Conservation (phyloP, 495 filamentous ascomycete genomes). For the Rusavskia elegans region DNA sequence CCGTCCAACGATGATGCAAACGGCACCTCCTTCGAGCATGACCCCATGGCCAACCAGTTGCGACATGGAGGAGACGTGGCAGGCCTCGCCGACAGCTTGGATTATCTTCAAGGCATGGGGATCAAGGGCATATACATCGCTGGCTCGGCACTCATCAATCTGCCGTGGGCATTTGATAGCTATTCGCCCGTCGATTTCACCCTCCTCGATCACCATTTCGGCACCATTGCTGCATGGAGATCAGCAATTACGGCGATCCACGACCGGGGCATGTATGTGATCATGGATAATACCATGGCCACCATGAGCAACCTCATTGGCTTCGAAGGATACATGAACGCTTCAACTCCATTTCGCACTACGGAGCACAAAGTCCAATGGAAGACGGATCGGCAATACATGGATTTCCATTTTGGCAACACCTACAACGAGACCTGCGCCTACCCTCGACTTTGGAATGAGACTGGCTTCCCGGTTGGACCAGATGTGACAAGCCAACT, state of each 20-base stretch:
- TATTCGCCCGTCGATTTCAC: slow-evolving; percentile 58
- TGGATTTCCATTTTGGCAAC: slow-evolving; percentile 48
- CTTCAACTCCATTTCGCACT: slow-evolving; percentile 41
- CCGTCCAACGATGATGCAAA: slow-evolving; percentile 58
- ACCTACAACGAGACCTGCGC: slow-evolving; percentile 40
- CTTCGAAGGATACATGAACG: slow-evolving; percentile 50
- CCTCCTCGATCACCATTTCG: slow-evolving; percentile 53
- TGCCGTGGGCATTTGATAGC: slow-evolving; percentile 52
- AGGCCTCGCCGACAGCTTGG: slow-evolving; percentile 48
- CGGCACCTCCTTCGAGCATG: slow-evolving; percentile 52
- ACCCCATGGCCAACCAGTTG: slow-evolving; percentile 51
- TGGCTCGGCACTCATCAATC: slow-evolving; percentile 52
- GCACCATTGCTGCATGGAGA: slow-evolving; percentile 47
- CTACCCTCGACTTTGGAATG: slow-evolving; percentile 53
- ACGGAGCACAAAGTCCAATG: slow-evolving; percentile 42
- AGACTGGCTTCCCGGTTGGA: slow-evolving; percentile 34
- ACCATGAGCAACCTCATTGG: slow-evolving; percentile 58
- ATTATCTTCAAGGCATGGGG: slow-evolving; percentile 63
- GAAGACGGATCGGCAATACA: slow-evolving; percentile 42
- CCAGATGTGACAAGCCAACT: slow-evolving; percentile 25
- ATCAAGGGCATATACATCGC: slow-evolving; percentile 61
- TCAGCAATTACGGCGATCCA: slow-evolving; percentile 48
- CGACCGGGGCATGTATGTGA: slow-evolving; percentile 50
- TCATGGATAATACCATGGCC: slow-evolving; percentile 56
- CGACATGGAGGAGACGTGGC: slow-evolving; percentile 58